Percentiles rank a stretch among this genome's conserved stretches.
phyloP scores from a whole-genome alignment of 1,139 yeast genomes.

The Fermentozyma sake region DNA sequence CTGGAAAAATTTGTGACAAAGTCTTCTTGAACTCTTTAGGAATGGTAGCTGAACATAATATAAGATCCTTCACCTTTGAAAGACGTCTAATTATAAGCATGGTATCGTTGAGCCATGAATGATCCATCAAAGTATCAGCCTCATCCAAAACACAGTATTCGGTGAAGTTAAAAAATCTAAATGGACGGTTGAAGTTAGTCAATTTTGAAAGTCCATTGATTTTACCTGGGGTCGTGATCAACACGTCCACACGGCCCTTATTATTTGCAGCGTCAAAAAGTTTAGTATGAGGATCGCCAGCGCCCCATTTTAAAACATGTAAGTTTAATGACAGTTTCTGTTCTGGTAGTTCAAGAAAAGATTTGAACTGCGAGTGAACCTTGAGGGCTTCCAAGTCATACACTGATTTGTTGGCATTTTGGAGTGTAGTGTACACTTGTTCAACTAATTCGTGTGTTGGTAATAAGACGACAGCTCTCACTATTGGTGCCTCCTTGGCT shows the following conservation, averaged over 20 bases:
- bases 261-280: constrained; percentile 42
- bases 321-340: constrained; percentile 30
- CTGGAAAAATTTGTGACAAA: constrained; percentile 59
- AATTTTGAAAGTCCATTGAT: constrained; percentile 44
- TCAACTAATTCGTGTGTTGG: constrained; percentile 89
- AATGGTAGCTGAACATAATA: constrained; percentile 87
- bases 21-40: constrained; percentile 72
- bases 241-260: constrained; percentile 62
- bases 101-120: constrained; percentile 72
- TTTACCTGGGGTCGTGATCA: constrained; percentile 83
- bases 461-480: constrained; percentile 67
- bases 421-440: constrained; percentile 62
- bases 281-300: constrained; percentile 44
- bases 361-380: constrained; percentile 16
- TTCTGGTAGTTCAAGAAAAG: constrained; percentile 23
- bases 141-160: constrained; percentile 81
- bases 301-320: constrained; percentile 56
- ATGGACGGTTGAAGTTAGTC: constrained; percentile 44
- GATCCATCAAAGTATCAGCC: constrained; percentile 89
- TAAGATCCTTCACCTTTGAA: constrained; percentile 54
- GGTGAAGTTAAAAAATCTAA: constrained; percentile 40
- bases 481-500: constrained; percentile 33
- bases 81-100: constrained; percentile 50
- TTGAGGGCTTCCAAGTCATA: constrained; percentile 17
- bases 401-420: constrained; percentile 28